Evolutionary conservation across 805 yeast genomes (phyloP).

Genomic region (Myxozyma lipomycoides): DNA sequence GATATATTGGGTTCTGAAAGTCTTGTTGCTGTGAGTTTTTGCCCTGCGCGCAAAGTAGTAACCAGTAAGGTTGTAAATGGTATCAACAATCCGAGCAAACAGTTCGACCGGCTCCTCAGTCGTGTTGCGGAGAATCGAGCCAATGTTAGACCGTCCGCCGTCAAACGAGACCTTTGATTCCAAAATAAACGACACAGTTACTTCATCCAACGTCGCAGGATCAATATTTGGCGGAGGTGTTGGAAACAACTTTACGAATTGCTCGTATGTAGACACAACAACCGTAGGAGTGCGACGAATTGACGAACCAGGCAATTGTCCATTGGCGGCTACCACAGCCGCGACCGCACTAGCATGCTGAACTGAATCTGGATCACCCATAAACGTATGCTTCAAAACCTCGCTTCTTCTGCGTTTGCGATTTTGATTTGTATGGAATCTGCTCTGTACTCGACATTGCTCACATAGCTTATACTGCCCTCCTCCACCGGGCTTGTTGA

Average conservation of each 20-base stretch:
- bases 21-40: constrained; percentile 16
- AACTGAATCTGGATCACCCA: not conserved
- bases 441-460: constrained; percentile 22
- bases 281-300: constrained; percentile 1
- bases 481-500: constrained; percentile 8
- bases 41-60: constrained; percentile 25
- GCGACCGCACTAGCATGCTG: not conserved
- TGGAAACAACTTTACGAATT: constrained; percentile 15
- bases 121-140: constrained; percentile 59
- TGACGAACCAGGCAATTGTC: too few relatives aligned
- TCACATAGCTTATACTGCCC: constrained; percentile 24
- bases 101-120: constrained; percentile 41
- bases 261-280: constrained; percentile 3
- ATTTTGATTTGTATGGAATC: constrained; percentile 24
- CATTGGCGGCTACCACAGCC: not conserved
- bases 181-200: constrained; percentile 9
- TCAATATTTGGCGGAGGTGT: constrained; percentile 1
- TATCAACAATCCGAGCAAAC: constrained; percentile 12
- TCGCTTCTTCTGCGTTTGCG: constrained; percentile 25
- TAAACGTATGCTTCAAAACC: constrained; percentile 4
- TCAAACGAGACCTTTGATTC: constrained; percentile 17
- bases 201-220: constrained; percentile 1
- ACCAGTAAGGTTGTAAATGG: constrained; percentile 17
- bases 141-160: constrained; percentile 55
- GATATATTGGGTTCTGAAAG: constrained; percentile 22